Base-by-base conservation (phyloP, 2,329 filamentous ascomycete species). In the Fusarium multiceps region DNA sequence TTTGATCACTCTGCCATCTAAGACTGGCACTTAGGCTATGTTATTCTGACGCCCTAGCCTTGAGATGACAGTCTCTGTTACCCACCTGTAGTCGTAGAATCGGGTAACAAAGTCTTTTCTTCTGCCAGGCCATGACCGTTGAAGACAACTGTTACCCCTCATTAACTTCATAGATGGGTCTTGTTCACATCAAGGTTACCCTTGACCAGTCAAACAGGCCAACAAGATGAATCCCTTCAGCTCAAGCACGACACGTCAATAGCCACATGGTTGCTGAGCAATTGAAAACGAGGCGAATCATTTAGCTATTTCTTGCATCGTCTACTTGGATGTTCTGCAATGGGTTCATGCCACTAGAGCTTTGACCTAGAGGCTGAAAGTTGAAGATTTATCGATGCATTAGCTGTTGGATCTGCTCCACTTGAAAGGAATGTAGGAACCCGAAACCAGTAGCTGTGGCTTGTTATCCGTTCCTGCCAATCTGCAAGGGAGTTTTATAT, bases 171-270 rank as follows among this genome's bases (percentile, higher is more conserved):
- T 25, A 7, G 20, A 34, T 5, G 7, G 16, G 7, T 21, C 20
- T 50, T 18, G 12, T 13, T 55, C 16, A 37, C 21, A 5, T 32
- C 48, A 49, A 43, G 43, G 60, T 49, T 40, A 41, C 45, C 50
- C 47, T 34, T 49, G 28, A 25, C 28, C 28, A 34, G 16, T 43
- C 20, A 43, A 43, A 43, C 18, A 7, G 5, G 6, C 20, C 14
- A 49, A 21, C 14, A 3, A 10, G 25, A 41, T 27, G 32, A 16
- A 51, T 28, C 18, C 41, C 18, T n/a, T 11, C 25, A 30, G 28
- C 23, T 40, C 27, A 30, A 42, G 45, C 11, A 69, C 41, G 66
- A 55, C 63, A 60, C 63, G 63, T 68, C 67, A 68, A 55, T 37
- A 60, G 4, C 16, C 4, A 8, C 12, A 43, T 46, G 40, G 48